phyloP scores from a whole-genome alignment of 2,329 filamentous ascomycete species.

The Aspergillus sp. region DNA sequence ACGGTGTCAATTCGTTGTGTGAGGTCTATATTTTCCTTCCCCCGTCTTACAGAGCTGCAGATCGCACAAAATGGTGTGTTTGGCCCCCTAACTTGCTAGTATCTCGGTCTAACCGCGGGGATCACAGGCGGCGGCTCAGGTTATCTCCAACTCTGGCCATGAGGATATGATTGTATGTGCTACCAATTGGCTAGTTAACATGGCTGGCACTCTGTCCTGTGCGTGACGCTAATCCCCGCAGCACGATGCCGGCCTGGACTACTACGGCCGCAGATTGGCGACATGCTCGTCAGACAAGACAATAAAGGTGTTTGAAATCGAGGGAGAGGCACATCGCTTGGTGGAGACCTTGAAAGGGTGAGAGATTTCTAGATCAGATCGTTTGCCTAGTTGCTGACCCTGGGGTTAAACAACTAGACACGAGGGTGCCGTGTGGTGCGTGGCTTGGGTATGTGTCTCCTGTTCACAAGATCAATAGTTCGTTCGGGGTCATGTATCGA shows the following conservation, averaged over 20 bases:
- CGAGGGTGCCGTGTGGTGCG: conserved; percentile 96
- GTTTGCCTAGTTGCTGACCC: conserved; percentile 8
- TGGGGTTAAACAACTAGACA: conserved; percentile 59
- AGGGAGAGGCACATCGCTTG: conserved; percentile 85
- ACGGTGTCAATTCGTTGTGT: background rate
- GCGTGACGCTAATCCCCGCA: conserved; percentile 30
- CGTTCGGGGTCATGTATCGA: background rate
- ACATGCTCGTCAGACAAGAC: conserved; percentile 98
- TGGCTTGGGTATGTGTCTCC: conserved; percentile 68
- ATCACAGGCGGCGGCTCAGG: conserved; percentile 61
- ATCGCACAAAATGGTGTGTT: conserved; percentile 11
- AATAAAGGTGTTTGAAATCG: conserved; percentile 98
- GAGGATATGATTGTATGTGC: conserved; percentile 99
- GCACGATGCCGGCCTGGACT: conserved; percentile 98
- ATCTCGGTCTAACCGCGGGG: conserved; percentile 2
- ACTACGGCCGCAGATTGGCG: conserved; percentile 92
- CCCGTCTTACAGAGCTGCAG: background rate
- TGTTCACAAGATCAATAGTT: background rate
- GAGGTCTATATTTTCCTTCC: background rate
- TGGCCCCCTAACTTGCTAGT: conserved; percentile 11
- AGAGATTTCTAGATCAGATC: conserved; percentile 11
- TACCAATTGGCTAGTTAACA: background rate
- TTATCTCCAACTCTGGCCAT: conserved; percentile 83
- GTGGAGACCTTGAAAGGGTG: conserved; percentile 94
- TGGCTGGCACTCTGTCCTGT: conserved; percentile 8